A percentile compares a stretch with the other conserved stretches of the same genome.
Evolutionary conservation across 768 basidiomycete species (phyloP).

Genomic region (Mycena rosella): DNA sequence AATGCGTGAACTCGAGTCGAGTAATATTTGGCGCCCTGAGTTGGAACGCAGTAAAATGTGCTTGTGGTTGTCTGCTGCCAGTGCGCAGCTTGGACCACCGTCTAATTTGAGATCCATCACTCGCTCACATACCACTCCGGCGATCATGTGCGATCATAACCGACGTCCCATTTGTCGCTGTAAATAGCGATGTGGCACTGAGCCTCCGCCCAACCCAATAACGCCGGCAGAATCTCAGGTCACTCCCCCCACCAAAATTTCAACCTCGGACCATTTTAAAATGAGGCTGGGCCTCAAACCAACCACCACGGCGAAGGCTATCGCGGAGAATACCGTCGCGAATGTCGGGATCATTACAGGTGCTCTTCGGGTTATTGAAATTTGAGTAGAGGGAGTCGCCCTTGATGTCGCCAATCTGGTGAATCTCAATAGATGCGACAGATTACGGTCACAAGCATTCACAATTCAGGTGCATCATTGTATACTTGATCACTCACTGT

Average conservation of each 20-base stretch:
- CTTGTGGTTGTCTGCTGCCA: constrained; percentile 9
- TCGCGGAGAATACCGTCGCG: constrained; percentile 5
- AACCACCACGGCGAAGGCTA: constrained; percentile 4
- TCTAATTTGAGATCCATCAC: constrained; percentile 1
- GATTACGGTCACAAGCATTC: constrained; percentile 8
- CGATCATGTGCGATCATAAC: constrained; percentile 12
- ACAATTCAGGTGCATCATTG: constrained; percentile 7
- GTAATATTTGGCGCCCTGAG: constrained; percentile 9
- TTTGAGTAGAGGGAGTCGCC: constrained; percentile 7
- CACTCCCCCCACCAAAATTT: constrained; percentile 6
- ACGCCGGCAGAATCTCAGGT: constrained; percentile 9
- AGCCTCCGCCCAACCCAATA: constrained; percentile 7
- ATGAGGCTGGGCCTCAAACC: constrained; percentile 6
- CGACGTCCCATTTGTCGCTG: constrained; percentile 8
- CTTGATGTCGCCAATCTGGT: constrained; percentile 9
- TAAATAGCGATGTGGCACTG: constrained; percentile 3
- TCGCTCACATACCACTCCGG: constrained; percentile 8
- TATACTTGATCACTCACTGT: too few species aligned
- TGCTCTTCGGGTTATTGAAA: constrained; percentile 9
- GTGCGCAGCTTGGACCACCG: constrained; percentile 8
- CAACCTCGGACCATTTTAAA: constrained; percentile 8
- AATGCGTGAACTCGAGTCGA: neutral
- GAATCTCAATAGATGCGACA: constrained; percentile 10
- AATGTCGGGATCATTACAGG: constrained; percentile 3
- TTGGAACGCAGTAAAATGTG: constrained; percentile 9